These are phyloP conservation scores for Microcos paniculata DNA, from an alignment of 345 rosid genomes.

Conservation along the genomic window DNA sequence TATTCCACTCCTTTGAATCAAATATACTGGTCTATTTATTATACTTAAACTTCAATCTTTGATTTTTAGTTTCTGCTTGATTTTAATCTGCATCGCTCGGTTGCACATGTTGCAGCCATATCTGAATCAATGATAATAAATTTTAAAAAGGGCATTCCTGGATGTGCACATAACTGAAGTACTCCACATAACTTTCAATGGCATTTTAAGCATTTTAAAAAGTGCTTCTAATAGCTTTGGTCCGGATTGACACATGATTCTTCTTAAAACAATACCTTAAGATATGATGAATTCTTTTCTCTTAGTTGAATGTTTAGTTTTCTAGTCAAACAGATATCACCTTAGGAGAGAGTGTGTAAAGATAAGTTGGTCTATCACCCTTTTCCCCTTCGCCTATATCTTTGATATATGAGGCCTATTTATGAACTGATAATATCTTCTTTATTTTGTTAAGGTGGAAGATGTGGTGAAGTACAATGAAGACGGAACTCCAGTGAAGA, in stretches of 20 bases:
- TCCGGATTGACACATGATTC: neutral
- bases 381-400: conserved; percentile 2
- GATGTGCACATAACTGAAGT: neutral
- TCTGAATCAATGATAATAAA: neutral
- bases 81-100: neutral
- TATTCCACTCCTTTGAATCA: neutral
- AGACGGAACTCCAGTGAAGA: conserved; percentile 67
- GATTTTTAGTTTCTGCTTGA: neutral
- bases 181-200: neutral
- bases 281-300: neutral
- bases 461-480: conserved; percentile 67
- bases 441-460: conserved; percentile 52
- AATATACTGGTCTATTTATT: neutral
- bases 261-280: neutral
- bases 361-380: neutral
- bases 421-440: neutral
- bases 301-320: neutral
- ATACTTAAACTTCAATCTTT: neutral
- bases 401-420: neutral
- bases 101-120: neutral
- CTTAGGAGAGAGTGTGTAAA: neutral
- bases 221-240: neutral
- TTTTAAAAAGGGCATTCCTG: neutral
- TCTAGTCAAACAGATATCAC: neutral
- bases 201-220: neutral